A percentile compares a stretch with the other conserved stretches of the same genome.
These are phyloP conservation scores for Houttuynia cordata DNA, from an alignment of 164 flowering plant species.

Conservation along the genomic window DNA sequence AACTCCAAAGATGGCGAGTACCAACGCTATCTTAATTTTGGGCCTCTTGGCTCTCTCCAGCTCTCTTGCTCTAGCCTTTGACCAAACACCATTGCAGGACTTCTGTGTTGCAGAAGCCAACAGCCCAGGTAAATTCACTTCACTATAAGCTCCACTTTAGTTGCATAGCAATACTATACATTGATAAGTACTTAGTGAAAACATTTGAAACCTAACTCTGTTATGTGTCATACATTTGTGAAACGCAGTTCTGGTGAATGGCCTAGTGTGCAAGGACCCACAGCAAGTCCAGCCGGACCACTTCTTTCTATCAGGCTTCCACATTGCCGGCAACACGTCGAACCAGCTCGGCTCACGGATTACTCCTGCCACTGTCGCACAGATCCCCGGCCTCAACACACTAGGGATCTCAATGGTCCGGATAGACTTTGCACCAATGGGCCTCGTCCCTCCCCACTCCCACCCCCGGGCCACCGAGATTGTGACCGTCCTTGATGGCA, in stretches of 20 bases:
- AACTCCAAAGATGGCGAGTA: too few species aligned
- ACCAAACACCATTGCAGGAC: constrained; percentile 4
- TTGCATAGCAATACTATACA: too few species aligned
- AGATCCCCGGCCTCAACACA: constrained; percentile 15
- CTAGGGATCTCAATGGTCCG: constrained; percentile 16
- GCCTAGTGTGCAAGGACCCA: constrained; percentile 10
- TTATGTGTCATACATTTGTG: neutral
- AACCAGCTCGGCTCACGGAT: constrained; percentile 8
- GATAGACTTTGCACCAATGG: constrained; percentile 11
- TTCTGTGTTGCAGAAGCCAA: constrained; percentile 6
- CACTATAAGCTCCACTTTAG: neutral
- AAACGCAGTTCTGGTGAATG: constrained; percentile 10
- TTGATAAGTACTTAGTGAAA: too few species aligned
- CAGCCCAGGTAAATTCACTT: neutral
- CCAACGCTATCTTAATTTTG: neutral
- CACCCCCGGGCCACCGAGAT: constrained; percentile 19
- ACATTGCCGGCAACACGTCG: constrained; percentile 8
- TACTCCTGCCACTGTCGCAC: constrained; percentile 7
- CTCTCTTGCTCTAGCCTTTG: neutral
- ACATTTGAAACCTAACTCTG: too few species aligned
- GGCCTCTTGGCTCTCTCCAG: neutral
- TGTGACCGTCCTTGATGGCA: constrained; percentile 11
- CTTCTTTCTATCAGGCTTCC: constrained; percentile 8
- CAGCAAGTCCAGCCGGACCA: constrained; percentile 5
- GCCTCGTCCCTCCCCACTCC: constrained; percentile 14